phyloP scores from a whole-genome alignment of 805 yeast genomes.

The Suhomyces faveliae region DNA sequence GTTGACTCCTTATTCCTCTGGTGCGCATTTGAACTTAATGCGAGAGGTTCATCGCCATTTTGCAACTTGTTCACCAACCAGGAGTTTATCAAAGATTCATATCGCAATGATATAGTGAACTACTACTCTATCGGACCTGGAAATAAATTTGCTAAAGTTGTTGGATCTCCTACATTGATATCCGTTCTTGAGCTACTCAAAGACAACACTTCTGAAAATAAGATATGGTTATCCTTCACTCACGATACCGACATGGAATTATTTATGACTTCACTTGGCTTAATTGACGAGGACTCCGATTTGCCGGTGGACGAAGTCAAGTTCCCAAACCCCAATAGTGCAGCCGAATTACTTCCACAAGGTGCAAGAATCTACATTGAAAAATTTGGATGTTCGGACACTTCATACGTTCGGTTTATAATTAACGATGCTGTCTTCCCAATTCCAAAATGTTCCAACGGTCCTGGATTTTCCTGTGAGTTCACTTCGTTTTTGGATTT shows the following conservation, averaged over 20 bases:
- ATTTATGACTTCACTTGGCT: constrained; percentile 12
- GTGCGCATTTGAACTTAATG: constrained; percentile 17
- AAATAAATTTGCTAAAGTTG: constrained; percentile 6
- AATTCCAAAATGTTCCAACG: constrained; percentile 10
- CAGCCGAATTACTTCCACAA: constrained; percentile 13
- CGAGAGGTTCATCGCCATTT: constrained; percentile 13
- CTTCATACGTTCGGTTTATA: constrained; percentile 12
- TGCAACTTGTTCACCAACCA: constrained; percentile 15
- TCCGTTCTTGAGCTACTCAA: constrained; percentile 12
- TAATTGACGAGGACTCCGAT: constrained; percentile 6
- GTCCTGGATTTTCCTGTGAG: constrained; percentile 22
- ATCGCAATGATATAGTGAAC: constrained; percentile 11
- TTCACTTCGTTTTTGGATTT: constrained; percentile 27
- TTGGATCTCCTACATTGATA: constrained; percentile 10
- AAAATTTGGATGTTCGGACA: constrained; percentile 10
- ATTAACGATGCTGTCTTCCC: constrained; percentile 17
- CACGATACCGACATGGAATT: constrained; percentile 17
- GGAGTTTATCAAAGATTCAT: constrained; percentile 12
- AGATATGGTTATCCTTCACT: constrained; percentile 15
- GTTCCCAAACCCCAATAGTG: constrained; percentile 11
- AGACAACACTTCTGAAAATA: constrained; percentile 12
- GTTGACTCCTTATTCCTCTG: constrained; percentile 11
- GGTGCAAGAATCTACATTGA: constrained; percentile 15
- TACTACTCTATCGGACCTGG: constrained; percentile 17
- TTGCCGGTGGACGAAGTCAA: constrained; percentile 12